Evolutionary conservation across 768 basidiomycete genomes (phyloP).

Genomic region (Hygrocybe coccinea): DNA sequence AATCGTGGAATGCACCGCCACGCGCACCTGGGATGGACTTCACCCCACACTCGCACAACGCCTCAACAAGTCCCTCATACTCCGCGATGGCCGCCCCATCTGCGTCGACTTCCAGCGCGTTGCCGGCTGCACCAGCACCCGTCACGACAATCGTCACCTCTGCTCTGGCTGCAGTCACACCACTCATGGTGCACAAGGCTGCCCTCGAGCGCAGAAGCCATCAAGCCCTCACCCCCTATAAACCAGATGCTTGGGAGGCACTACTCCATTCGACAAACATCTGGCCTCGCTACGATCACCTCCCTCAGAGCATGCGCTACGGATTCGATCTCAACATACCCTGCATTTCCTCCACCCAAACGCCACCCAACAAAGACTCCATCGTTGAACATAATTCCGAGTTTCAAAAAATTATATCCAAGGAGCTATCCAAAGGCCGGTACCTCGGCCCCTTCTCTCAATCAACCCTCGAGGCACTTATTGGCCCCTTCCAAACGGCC

Average conservation of each 20-base stretch:
- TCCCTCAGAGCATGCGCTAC: conserved; percentile 20
- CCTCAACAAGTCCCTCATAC: conserved; percentile 18
- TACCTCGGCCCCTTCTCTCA: conserved; percentile 15
- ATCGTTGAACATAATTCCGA: conserved; percentile 1
- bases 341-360: conserved; percentile 19
- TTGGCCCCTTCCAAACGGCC: conserved; percentile 19
- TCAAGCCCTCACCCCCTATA: conserved; percentile 29
- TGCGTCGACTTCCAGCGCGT: no score
- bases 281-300: conserved; percentile 18
- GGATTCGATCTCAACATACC: conserved; percentile 36
- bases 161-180: conserved; percentile 34
- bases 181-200: conserved; percentile 37
- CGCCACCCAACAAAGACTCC: conserved; percentile 33
- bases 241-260: conserved; percentile 26
- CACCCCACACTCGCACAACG: background rate
- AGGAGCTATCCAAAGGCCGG: conserved; percentile 1
- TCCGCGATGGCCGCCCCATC: no score
- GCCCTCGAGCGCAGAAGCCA: conserved; percentile 31
- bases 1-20: conserved; percentile 14
- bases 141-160: no score
- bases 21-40: conserved; percentile 19
- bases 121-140: no score
- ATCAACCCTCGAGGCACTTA: background rate
- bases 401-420: background rate
- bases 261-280: conserved; percentile 19